Base-by-base conservation (phyloP, 2,329 filamentous ascomycete species). In the Colletotrichum sp. region DNA sequence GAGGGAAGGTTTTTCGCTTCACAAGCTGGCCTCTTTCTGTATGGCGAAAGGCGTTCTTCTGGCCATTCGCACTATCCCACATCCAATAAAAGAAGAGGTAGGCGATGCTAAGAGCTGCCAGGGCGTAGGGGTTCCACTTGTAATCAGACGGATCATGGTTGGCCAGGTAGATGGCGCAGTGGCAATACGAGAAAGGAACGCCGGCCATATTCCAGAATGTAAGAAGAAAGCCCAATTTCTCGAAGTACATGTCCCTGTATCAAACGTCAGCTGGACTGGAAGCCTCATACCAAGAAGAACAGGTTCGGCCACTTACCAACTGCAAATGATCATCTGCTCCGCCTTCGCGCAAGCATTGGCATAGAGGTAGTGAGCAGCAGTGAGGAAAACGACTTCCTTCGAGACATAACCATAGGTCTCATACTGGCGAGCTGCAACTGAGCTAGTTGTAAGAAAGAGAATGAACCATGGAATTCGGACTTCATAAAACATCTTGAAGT, bases 401-500 rank as follows among this genome's bases (percentile, higher is more conserved):
- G 94, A 94, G 26, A 98, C 94, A 82, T 96, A 98, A 68, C 96
- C 96, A 80, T 96, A 96, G 36, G 89, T 86, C 84, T 98, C 95
- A 80, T 95, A 95, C 84, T 98, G 96, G 77, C 94, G 92, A 55
- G 94, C 92, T 52, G 95, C 95, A 13, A 95, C 91, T 55, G 93
- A 95, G 75, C 94, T 89, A 73, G 93, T 93, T 59, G 96, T 89
- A 75, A 96, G 91, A 81, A 98, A 93, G 52, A 98, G 90, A 79
- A 98, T 96, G 85, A 93, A 98, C 96, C 96, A 98, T 34, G 96
- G 96, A 78, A 98, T 91, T 79, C 96, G 93, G 77, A 98, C 95
- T 84, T 98, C 96, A 81, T 95, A 97, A 87, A 98, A 98, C 96
- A 98, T 98, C 88, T 98, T 98, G 88, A 98, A 95, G 86, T 98